Percentiles rank a stretch among this genome's conserved stretches.
Evolutionary conservation across 1,284 basidiomycete genomes (phyloP).

Genomic region (Papiliotrema terrestris): DNA sequence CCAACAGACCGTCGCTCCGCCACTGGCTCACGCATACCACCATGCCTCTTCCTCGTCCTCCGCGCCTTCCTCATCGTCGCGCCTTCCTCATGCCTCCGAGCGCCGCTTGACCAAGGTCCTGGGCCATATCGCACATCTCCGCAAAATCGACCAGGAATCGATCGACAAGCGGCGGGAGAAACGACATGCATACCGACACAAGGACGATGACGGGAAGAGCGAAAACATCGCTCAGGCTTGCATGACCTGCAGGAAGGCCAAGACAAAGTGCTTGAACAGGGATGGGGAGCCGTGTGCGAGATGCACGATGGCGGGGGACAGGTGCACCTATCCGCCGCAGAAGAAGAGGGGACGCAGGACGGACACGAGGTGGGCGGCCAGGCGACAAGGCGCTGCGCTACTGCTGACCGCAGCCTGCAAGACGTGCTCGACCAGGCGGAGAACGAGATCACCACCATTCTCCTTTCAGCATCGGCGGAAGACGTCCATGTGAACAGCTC

Average conservation of each 20-base stretch:
- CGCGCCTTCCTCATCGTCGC: neutral
- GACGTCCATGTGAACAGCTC: too few relatives aligned
- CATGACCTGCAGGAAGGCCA: neutral
- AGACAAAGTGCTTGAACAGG: conserved; percentile 2
- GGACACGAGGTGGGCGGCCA: neutral
- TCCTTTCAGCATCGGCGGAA: neutral
- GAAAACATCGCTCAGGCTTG: neutral
- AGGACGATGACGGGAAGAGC: neutral
- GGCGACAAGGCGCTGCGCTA: neutral
- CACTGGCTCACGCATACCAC: too few relatives aligned
- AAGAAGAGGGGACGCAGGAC: neutral
- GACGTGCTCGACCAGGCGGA: neutral
- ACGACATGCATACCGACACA: conserved; percentile 1
- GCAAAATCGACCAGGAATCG: conserved; percentile 1
- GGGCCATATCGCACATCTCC: neutral
- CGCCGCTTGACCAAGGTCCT: neutral
- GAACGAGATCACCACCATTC: conserved; percentile 1
- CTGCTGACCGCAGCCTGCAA: neutral
- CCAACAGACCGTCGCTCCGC: too few relatives aligned
- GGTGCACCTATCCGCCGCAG: neutral
- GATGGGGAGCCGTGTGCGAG: conserved; percentile 1
- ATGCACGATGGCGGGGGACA: neutral
- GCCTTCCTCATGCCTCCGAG: neutral
- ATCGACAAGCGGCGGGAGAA: neutral
- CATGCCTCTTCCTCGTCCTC: neutral